Evolutionary conservation across 129 eudicot genomes (phyloP).

Genomic region (Ambrosia artemisiifolia): DNA sequence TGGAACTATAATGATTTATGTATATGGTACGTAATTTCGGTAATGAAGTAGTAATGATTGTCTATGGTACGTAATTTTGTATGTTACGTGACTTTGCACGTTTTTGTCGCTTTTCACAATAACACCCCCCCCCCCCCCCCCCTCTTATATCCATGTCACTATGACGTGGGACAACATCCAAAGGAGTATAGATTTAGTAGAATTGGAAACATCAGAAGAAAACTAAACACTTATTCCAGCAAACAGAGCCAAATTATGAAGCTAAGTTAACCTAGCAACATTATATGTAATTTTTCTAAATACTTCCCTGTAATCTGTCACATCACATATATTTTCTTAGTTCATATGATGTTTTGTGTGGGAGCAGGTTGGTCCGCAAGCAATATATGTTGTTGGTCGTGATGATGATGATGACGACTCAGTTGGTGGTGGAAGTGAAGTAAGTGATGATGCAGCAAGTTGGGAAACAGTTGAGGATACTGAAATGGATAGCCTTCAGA

Average conservation of each 20-base stretch:
- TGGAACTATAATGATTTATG: too few relatives aligned
- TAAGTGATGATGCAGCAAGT: constrained; percentile 94
- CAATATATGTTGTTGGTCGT: constrained; percentile 98
- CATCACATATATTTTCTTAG: not conserved
- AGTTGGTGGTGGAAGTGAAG: constrained; percentile 73
- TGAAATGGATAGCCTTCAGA: constrained; percentile 59
- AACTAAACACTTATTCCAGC: not conserved
- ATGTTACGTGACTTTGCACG: too few relatives aligned
- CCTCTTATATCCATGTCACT: not conserved
- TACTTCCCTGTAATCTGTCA: not conserved
- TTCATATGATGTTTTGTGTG: constrained; percentile 19
- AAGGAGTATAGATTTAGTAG: not conserved
- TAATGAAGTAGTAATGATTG: too few relatives aligned
- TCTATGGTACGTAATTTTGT: too few relatives aligned
- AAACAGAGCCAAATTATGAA: not conserved
- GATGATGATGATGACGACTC: constrained; percentile 80
- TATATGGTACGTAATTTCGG: too few relatives aligned
- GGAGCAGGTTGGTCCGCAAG: constrained; percentile 95
- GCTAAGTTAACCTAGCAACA: constrained; percentile 5
- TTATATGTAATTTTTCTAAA: not conserved
- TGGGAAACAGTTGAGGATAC: constrained; percentile 98
- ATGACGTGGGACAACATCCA: not conserved
- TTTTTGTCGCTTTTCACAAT: too few relatives aligned
- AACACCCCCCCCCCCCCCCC: too few relatives aligned
- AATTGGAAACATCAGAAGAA: not conserved